Evolutionary conservation across 495 filamentous ascomycete genomes (phyloP), one percentile per base, ranked within the genome.

Genomic region (Xylaria castorea): DNA sequence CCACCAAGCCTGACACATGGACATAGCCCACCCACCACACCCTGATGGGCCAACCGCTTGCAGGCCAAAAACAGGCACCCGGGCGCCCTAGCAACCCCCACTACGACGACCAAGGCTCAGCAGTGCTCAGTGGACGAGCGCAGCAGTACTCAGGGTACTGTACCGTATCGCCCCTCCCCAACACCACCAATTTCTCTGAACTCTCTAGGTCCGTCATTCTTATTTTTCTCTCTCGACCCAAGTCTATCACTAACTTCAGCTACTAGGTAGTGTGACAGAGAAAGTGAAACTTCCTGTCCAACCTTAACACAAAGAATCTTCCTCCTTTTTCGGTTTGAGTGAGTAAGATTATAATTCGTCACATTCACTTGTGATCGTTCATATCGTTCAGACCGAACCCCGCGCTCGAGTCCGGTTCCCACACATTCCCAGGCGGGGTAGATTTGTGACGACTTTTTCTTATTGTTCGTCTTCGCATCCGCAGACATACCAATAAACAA

Each of bases 311-410:
- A 0, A 6, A 11, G 38, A 8, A 27, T 3, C 6, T n/a, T 11
- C 25, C 1, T 40, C n/a, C 3, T 11, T 46, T 64, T 44, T 27
- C 30, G 8, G 30, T 11, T 5, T 14, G n/a, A n/a, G n/a, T n/a
- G 63, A 68, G 38, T 14, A 61, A 36, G 22, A 44, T 50, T 61
- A 14, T 38, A 46, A 61, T 27, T 22, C 36, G 55, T 70, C 67
- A 70, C 67, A 65, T 72, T 60, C 9, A 42, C 48, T 66, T 50
- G 70, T 72, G 70, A 66, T 60, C 62, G 50, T 55, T 66, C 50
- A 58, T 32, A 12, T 38, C n/a, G n/a, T n/a, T n/a, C n/a, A 7
- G 7, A 30, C 38, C 32, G 27, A 38, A 53, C 44, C 68, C 68
- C 68, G 44, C 68, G 60, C 34, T 66, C 36, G 44, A 63, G 60